Percentiles rank a stretch among this genome's conserved stretches.
phyloP scores from a whole-genome alignment of 2,329 filamentous ascomycete species.

The Cladorrhinum sp. region DNA sequence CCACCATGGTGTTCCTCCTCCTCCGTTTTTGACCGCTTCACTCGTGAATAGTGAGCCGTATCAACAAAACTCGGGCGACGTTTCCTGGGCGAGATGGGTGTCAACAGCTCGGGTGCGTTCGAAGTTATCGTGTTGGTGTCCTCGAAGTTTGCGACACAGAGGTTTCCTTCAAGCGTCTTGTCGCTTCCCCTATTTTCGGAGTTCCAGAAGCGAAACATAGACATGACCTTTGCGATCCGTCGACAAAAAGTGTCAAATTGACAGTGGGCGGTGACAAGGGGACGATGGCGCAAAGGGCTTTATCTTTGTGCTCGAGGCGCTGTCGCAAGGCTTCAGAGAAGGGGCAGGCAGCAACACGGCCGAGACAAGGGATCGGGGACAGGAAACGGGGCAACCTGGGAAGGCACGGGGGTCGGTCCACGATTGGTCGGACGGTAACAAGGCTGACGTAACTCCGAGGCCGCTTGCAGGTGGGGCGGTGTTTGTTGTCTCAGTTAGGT shows the following conservation, averaged over 20 bases:
- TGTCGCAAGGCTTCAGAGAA: slow-evolving; percentile 6
- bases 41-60: slow-evolving; percentile 30
- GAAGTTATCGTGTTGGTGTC: slow-evolving; percentile 27
- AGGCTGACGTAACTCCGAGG: slow-evolving; percentile 33
- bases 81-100: slow-evolving; percentile 36
- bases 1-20: slow-evolving; percentile 30
- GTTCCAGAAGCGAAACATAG: slow-evolving; percentile 62
- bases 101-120: slow-evolving; percentile 21
- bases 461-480: slow-evolving; percentile 23
- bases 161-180: slow-evolving; percentile 40
- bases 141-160: slow-evolving; percentile 36
- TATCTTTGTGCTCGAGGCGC: slow-evolving; percentile 1
- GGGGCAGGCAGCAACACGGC: slow-evolving; percentile 8
- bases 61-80: slow-evolving; percentile 37
- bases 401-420: slow-evolving; percentile 8
- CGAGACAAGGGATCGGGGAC: background rate
- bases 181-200: slow-evolving; percentile 58
- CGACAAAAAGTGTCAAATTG: slow-evolving; percentile 11
- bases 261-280: slow-evolving; percentile 1
- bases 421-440: slow-evolving; percentile 10
- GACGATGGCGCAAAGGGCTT: background rate
- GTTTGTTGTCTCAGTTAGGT: slow-evolving; percentile 18
- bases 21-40: slow-evolving; percentile 45
- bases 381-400: slow-evolving; percentile 8
- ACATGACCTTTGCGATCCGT: slow-evolving; percentile 18